Evolutionary conservation across 805 yeast species (phyloP).

Genomic region (Saturnispora halmiae): DNA sequence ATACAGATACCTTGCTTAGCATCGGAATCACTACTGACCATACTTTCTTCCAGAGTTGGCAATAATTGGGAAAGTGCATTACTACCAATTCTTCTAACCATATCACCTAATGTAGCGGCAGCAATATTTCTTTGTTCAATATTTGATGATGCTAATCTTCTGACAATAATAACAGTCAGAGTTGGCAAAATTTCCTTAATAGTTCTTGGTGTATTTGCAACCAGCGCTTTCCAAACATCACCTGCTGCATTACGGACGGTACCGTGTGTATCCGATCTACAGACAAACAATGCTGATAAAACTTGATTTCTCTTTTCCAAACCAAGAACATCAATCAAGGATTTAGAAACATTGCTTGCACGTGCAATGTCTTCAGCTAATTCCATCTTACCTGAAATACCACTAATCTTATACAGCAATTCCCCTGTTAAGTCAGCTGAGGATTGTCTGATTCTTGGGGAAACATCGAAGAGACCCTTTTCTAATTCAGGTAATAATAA

Average conservation of each 20-base stretch:
- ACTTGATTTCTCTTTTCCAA: conserved; percentile 80
- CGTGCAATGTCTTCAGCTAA: conserved; percentile 45
- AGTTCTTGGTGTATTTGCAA: conserved; percentile 90
- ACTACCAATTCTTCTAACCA: conserved; percentile 89
- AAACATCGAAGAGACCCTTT: conserved; percentile 72
- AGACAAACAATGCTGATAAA: conserved; percentile 76
- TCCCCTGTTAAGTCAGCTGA: conserved; percentile 96
- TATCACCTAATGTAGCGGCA: conserved; percentile 88
- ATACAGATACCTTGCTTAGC: conserved; percentile 95
- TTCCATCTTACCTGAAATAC: conserved; percentile 72
- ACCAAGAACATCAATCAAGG: conserved; percentile 74
- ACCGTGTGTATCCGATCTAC: conserved; percentile 87
- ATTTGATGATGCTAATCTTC: conserved; percentile 75
- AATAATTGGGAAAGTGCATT: conserved; percentile 74
- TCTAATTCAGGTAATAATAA: conserved; percentile 89
- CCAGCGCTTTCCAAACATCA: conserved; percentile 95
- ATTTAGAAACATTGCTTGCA: conserved; percentile 45
- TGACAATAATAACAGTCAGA: conserved; percentile 69
- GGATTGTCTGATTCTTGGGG: conserved; percentile 80
- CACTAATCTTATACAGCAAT: conserved; percentile 85
- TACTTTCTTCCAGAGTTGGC: conserved; percentile 70
- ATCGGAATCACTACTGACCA: conserved; percentile 57
- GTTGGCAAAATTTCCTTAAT: conserved; percentile 86
- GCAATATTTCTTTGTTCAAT: conserved; percentile 76
- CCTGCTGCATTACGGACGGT: conserved; percentile 82